phyloP scores from a whole-genome alignment of 148 eudicot species.

The Vaccinium myrtillus region DNA sequence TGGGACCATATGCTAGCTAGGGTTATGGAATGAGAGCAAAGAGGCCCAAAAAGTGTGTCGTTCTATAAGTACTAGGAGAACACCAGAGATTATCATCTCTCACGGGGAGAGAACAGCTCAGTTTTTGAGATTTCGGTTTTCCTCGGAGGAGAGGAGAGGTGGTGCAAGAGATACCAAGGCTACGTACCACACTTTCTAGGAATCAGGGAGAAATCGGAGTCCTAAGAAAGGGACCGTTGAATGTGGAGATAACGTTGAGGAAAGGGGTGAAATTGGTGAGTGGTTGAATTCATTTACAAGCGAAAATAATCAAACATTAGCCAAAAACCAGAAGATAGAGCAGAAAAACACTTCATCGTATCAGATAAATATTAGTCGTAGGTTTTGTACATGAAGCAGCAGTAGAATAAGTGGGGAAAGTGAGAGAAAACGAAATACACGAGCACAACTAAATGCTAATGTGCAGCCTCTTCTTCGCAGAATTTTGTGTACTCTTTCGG shows the following conservation, averaged over 20 bases:
- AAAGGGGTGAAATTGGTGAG: not conserved
- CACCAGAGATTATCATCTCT: not conserved
- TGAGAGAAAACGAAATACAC: not conserved
- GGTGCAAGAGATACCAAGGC: not conserved
- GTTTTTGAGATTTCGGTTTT: not conserved
- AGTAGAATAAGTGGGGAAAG: not conserved
- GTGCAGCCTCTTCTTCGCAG: constrained; percentile 71
- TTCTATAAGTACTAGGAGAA: not conserved
- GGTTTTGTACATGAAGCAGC: no score
- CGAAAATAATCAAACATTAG: not conserved
- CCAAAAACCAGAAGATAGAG: not conserved
- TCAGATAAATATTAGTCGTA: not conserved
- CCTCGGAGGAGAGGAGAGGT: not conserved
- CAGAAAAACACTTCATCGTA: not conserved
- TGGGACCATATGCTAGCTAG: not conserved
- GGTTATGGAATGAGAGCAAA: not conserved
- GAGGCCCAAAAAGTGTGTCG: not conserved
- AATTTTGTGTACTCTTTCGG: constrained; percentile 62
- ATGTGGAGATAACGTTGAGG: not conserved
- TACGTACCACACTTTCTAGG: not conserved
- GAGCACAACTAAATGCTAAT: constrained; percentile 23
- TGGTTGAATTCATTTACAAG: not conserved
- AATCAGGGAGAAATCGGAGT: not conserved
- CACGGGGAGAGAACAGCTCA: not conserved
- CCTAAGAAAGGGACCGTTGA: not conserved